Base-by-base conservation (phyloP, 176 grass and related monocot genomes). In the Olyra latifolia region DNA sequence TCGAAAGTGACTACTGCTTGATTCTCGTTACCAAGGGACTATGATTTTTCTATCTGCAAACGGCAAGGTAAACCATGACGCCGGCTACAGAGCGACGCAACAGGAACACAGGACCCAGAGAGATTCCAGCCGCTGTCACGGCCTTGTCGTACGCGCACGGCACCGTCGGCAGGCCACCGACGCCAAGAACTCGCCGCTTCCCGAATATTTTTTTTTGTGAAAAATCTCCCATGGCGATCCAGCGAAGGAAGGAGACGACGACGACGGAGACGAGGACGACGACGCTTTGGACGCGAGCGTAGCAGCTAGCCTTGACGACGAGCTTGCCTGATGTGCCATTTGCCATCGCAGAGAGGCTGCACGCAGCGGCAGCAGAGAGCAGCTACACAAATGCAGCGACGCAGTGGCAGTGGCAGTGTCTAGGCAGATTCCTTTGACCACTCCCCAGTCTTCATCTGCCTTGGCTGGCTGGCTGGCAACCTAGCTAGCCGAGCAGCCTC, bases 341-440 rank as follows among this genome's bases (percentile, higher is more conserved):
- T 44, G 79, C 72, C 72, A 70, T 55, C 35, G 72, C 85, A 39
- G 74, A 45, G 58, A 61, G 60, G 25, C 55, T 1, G 24, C 58
- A 15, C 3, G 77, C 58, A 28, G 57, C 81, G 62, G 68, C 79
- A 19, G 47, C 28, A 14, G 13, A 15, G 22, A 62, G 74, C 65
- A 43, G 69, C 71, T 50, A 50, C 32, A 35, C 45, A 55, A 40
- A 56, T 40, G 71, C 71, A 64, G 58, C 25, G 15, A 29, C 11
- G 58, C 42, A 77, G 59, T 20, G 23, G 30, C 47, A 66, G 62
- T 35, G 23, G 66, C 54, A 38, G 65, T 27, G 70, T 46, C 8
- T 5, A 23, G 68, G 43, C 43, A 73, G 80, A 82, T 82, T 82
- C 80, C 80, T 73, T 73, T 82, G 80, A 82, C 80, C 80, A 23